These are phyloP conservation scores for Solanum aculeatissimum DNA, from an alignment of 305 asterid species.

Conservation along the genomic window DNA sequence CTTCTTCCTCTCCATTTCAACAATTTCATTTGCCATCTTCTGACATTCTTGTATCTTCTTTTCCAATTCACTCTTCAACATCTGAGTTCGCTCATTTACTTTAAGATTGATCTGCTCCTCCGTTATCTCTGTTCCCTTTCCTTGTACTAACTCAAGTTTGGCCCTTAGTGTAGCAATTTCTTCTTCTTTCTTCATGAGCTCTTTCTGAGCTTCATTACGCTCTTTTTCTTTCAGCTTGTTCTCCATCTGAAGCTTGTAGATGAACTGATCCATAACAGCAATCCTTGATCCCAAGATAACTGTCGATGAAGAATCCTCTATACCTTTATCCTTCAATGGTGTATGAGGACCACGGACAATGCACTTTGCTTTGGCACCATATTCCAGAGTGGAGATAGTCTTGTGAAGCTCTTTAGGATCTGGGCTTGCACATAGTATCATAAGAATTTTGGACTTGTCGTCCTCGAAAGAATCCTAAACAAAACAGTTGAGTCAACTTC, in stretches of 20 bases:
- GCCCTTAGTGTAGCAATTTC: constrained; percentile 52
- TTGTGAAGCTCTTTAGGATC: constrained; percentile 90
- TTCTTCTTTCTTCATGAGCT: constrained; percentile 51
- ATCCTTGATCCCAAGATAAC: constrained; percentile 62
- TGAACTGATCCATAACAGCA: constrained; percentile 78
- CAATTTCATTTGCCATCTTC: constrained; percentile 48
- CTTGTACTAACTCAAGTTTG: constrained; percentile 37
- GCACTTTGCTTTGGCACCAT: constrained; percentile 95
- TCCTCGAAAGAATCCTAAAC: constrained; percentile 91
- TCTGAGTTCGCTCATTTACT: constrained; percentile 39
- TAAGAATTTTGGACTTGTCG: constrained; percentile 74
- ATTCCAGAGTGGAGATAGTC: constrained; percentile 82
- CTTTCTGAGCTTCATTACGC: constrained; percentile 50
- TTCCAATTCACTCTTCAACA: constrained; percentile 46
- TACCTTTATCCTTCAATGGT: constrained; percentile 55
- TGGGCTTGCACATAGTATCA: constrained; percentile 93
- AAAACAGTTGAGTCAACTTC: not conserved
- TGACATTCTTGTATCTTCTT: constrained; percentile 56
- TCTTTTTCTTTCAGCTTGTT: constrained; percentile 61
- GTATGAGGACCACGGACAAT: constrained; percentile 80
- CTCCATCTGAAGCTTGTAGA: constrained; percentile 70
- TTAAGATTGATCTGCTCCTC: constrained; percentile 54
- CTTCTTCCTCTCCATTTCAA: constrained; percentile 70
- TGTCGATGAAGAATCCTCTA: constrained; percentile 74
- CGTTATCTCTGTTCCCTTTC: constrained; percentile 15